Conservation (phyloP, 2,329 filamentous ascomycete genomes). For the Nemania sp. region DNA sequence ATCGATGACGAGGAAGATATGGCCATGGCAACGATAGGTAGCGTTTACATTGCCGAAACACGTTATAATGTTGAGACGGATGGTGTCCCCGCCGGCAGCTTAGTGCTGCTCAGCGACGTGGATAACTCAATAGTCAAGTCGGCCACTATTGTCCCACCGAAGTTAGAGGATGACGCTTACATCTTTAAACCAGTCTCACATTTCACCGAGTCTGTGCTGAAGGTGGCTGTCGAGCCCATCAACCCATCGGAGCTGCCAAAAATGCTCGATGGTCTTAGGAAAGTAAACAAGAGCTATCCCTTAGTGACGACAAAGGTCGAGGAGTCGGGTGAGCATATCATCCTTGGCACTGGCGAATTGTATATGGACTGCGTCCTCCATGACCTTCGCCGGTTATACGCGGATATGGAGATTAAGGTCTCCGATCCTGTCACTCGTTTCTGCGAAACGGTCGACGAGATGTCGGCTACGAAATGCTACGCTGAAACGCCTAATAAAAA, state of each 20-base stretch:
- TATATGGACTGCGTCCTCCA: constrained; percentile 99
- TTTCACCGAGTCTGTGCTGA: constrained; percentile 97
- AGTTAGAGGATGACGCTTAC: constrained; percentile 82
- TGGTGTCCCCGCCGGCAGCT: constrained; percentile 91
- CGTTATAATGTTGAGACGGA: constrained; percentile 91
- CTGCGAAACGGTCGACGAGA: constrained; percentile 97
- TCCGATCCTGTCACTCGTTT: constrained; percentile 97
- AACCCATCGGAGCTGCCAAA: constrained; percentile 98
- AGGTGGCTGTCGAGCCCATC: constrained; percentile 96
- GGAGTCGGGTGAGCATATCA: constrained; percentile 94
- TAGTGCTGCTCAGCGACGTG: constrained; percentile 87
- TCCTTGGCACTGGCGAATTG: constrained; percentile 94
- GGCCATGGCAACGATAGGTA: constrained; percentile 79
- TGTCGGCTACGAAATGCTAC: constrained; percentile 96
- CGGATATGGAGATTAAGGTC: constrained; percentile 99
- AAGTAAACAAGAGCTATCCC: constrained; percentile 97
- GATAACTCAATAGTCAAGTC: constrained; percentile 99
- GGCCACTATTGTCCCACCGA: constrained; percentile 82
- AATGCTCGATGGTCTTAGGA: constrained; percentile 95
- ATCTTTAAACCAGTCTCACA: constrained; percentile 93
- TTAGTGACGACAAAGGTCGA: constrained; percentile 96
- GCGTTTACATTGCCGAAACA: constrained; percentile 89
- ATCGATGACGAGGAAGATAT: constrained; percentile 98
- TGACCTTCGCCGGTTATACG: constrained; percentile 89
- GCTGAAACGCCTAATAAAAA: constrained; percentile 98